Percentiles rank a stretch among this genome's conserved stretches.
Evolutionary conservation across 345 rosid genomes (phyloP).

Genomic region (thale cress (Arabidopsis thaliana)): TAIR10.1 NC_003074.8:19432001-19432500

Average conservation of each 20-base stretch:
- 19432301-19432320: conserved; percentile 1
- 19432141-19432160: neutral
- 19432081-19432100: no score
- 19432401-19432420: conserved; percentile 9
- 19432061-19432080: neutral
- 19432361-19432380: conserved; percentile 24
- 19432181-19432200: neutral
- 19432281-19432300: neutral
- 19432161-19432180: neutral
- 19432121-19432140: no score
- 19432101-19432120: no score
- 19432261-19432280: conserved; percentile 4
- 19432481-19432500: no score
- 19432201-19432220: neutral
- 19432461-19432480: neutral
- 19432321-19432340: conserved; percentile 23
- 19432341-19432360: conserved; percentile 19
- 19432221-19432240: neutral
- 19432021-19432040: neutral
- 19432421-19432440: conserved; percentile 1
- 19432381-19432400: conserved; percentile 11
- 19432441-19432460: neutral
- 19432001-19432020: neutral
- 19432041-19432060: conserved; percentile 4
- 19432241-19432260: conserved; percentile 28